Evolutionary conservation across 2,329 filamentous ascomycete species (phyloP).

Genomic region (Neonectria sp.): DNA sequence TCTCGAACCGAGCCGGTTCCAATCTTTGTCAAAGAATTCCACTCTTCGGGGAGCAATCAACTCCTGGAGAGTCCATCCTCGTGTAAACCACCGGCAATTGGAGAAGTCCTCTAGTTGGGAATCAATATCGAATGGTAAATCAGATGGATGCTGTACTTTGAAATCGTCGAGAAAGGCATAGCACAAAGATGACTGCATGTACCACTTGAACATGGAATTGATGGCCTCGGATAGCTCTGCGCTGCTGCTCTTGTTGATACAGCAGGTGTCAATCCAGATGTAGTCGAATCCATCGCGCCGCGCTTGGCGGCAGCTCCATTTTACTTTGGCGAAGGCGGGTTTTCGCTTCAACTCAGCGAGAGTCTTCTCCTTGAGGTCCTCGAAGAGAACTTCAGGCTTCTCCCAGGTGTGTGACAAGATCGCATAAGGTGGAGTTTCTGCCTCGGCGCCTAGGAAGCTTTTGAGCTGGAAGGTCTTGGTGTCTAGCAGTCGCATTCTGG

Average conservation of each 20-base stretch:
- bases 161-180: conserved; percentile 48
- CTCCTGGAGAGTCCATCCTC: conserved; percentile 50
- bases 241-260: conserved; percentile 48
- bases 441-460: conserved; percentile 39
- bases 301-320: conserved; percentile 34
- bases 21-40: conserved; percentile 48
- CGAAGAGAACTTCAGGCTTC: conserved; percentile 48
- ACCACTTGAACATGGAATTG: conserved; percentile 51
- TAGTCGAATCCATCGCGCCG: conserved; percentile 28
- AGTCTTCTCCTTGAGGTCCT: conserved; percentile 39
- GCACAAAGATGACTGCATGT: conserved; percentile 42
- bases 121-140: background rate
- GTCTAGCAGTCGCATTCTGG: conserved; percentile 50
- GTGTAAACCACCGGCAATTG: conserved; percentile 41
- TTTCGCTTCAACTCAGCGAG: background rate
- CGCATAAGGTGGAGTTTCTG: conserved; percentile 46
- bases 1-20: conserved; percentile 47
- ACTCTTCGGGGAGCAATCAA: conserved; percentile 48
- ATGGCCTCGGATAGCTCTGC: conserved; percentile 48
- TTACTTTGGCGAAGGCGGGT: conserved; percentile 40
- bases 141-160: background rate
- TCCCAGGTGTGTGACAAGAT: conserved; percentile 57
- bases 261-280: conserved; percentile 50
- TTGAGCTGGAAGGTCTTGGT: conserved; percentile 37
- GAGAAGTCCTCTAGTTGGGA: conserved; percentile 30